phyloP scores from a whole-genome alignment of 139 green algal genomes.

The Haematococcus sp. region DNA sequence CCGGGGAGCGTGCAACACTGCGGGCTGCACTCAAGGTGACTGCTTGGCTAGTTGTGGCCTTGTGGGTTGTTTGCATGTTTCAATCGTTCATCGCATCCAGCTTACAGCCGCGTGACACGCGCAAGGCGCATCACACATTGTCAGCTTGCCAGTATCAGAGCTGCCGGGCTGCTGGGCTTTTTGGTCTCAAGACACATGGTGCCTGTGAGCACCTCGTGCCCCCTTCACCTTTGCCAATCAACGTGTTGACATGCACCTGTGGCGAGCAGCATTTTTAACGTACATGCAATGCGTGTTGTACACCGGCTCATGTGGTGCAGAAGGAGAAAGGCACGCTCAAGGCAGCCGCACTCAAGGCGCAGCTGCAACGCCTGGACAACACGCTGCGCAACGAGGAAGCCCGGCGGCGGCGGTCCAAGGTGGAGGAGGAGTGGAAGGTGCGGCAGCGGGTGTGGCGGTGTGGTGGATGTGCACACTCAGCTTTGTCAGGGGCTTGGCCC shows the following conservation, averaged over 20 bases:
- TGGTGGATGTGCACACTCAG: neutral
- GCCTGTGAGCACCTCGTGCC: too few relatives aligned
- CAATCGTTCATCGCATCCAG: too few relatives aligned
- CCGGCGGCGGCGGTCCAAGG: slow-evolving; percentile 26
- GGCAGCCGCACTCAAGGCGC: slow-evolving; percentile 5
- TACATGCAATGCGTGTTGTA: too few relatives aligned
- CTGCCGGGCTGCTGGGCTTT: too few relatives aligned
- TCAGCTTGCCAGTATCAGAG: too few relatives aligned
- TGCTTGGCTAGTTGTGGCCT: neutral
- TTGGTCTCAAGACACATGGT: too few relatives aligned
- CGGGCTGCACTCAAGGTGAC: slow-evolving; percentile 57
- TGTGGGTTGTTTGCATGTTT: neutral
- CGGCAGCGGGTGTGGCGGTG: neutral
- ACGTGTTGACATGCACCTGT: too few relatives aligned
- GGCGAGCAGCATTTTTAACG: too few relatives aligned
- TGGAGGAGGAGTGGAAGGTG: slow-evolving; percentile 58
- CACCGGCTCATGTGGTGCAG: too few relatives aligned
- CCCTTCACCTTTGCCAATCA: too few relatives aligned
- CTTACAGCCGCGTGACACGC: too few relatives aligned
- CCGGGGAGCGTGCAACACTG: slow-evolving; percentile 59
- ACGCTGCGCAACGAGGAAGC: slow-evolving; percentile 48
- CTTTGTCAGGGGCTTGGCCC: neutral
- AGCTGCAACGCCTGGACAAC: slow-evolving; percentile 50
- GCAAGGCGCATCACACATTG: too few relatives aligned
- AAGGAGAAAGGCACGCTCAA: slow-evolving; percentile 39